phyloP scores from a whole-genome alignment of 202 grass and related monocot genomes.

The Elaeis oleifera region DNA sequence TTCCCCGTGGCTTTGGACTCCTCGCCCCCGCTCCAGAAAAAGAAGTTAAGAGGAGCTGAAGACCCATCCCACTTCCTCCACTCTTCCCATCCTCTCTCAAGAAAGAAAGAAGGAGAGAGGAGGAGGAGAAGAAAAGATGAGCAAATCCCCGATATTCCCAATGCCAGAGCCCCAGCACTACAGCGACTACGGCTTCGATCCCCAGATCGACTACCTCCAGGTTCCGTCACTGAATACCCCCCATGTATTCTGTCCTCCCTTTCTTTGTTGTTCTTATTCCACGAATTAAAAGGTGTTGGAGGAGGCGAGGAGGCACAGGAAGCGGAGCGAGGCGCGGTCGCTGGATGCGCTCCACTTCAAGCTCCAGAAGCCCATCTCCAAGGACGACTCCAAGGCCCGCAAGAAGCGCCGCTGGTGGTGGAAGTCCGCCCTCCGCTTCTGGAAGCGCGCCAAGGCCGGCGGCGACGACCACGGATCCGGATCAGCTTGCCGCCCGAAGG shows the following conservation, averaged over 20 bases:
- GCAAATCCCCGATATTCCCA: constrained; percentile 28
- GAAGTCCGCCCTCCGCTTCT: constrained; percentile 40
- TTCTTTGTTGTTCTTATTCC: no score
- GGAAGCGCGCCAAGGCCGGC: constrained; percentile 17
- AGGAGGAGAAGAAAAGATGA: constrained; percentile 8
- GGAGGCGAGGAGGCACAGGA: constrained; percentile 15
- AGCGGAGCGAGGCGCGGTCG: constrained; percentile 8
- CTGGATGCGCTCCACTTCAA: constrained; percentile 40
- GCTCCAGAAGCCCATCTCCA: constrained; percentile 37
- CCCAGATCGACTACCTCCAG: constrained; percentile 37
- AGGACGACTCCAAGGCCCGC: constrained; percentile 15
- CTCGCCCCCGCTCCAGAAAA: no score
- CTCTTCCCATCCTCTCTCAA: no score
- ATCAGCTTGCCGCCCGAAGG: no score
- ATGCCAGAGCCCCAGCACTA: constrained; percentile 26
- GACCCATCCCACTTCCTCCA: no score
- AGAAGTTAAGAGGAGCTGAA: no score
- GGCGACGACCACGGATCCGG: not conserved
- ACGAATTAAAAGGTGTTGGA: constrained; percentile 5
- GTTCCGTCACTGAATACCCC: not conserved
- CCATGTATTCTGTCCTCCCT: not conserved
- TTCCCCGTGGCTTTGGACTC: no score
- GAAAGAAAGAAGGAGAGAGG: not conserved
- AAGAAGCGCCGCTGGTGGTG: constrained; percentile 36
- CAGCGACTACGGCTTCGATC: constrained; percentile 60